These are phyloP conservation scores for Sporodiniella umbellata DNA, from an alignment of 371 early-diverging fungal species.

Conservation along the genomic window DNA sequence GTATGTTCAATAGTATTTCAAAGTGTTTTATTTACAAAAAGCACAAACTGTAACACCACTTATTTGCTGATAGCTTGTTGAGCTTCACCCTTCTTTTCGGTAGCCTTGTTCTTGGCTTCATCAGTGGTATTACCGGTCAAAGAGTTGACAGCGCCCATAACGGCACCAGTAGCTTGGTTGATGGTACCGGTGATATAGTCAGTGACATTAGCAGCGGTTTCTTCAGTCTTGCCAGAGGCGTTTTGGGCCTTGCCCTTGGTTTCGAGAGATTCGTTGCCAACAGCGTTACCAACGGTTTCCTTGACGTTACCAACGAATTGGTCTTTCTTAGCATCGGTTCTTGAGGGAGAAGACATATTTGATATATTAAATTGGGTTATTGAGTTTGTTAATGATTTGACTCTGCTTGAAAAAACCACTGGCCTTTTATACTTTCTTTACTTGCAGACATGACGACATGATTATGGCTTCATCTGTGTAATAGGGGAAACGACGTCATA, in stretches of 20 bases:
- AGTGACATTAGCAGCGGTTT: slow-evolving; percentile 16
- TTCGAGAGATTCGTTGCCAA: slow-evolving; percentile 45
- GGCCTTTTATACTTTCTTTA: too few species aligned
- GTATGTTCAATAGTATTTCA: too few species aligned
- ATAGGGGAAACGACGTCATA: too few species aligned
- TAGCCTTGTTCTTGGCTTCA: slow-evolving; percentile 18
- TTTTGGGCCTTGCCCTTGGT: slow-evolving; percentile 34
- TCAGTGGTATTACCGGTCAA: slow-evolving; percentile 21
- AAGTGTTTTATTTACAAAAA: neutral
- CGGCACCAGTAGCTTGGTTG: slow-evolving; percentile 21
- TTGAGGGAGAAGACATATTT: slow-evolving; percentile 20
- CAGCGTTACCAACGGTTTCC: slow-evolving; percentile 33
- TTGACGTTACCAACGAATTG: slow-evolving; percentile 38
- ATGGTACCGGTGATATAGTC: slow-evolving; percentile 17
- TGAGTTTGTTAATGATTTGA: too few species aligned
- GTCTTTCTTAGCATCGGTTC: slow-evolving; percentile 27
- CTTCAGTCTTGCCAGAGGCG: slow-evolving; percentile 17
- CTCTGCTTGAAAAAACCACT: too few species aligned
- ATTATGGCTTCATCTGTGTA: too few species aligned
- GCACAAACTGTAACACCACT: too few species aligned
- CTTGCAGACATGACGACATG: too few species aligned
- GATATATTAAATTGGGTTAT: too few species aligned
- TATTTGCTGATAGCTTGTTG: slow-evolving; percentile 21
- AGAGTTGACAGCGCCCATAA: slow-evolving; percentile 21
- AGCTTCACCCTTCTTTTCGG: slow-evolving; percentile 28